Conservation (phyloP, 495 filamentous ascomycete genomes). For the Aspergillus avenaceus region DNA sequence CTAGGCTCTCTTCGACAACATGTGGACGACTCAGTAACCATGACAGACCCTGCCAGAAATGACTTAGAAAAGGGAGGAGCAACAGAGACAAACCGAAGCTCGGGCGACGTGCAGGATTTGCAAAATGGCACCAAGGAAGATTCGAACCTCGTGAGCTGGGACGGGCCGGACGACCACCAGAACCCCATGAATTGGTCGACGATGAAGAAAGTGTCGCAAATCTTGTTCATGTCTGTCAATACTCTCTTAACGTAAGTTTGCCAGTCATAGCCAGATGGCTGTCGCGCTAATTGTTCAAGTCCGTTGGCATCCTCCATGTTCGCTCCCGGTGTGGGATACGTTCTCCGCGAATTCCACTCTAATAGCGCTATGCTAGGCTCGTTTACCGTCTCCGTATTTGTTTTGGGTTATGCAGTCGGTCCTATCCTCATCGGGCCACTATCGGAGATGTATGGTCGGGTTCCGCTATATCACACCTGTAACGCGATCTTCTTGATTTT, state of each 20-base stretch:
- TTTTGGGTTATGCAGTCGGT: conserved; percentile 34
- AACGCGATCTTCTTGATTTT: conserved; percentile 42
- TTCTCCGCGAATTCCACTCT: conserved; percentile 50
- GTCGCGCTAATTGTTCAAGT: conserved; percentile 8
- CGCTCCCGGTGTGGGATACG: conserved; percentile 52
- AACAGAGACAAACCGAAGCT: too few species aligned
- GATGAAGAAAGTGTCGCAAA: conserved; percentile 43
- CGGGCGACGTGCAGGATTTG: background rate
- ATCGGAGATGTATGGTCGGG: conserved; percentile 42
- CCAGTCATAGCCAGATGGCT: background rate
- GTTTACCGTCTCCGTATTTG: conserved; percentile 41
- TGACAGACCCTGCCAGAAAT: too few species aligned
- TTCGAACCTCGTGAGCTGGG: conserved; percentile 41
- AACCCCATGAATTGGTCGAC: conserved; percentile 60
- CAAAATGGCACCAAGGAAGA: background rate
- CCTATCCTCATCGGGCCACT: conserved; percentile 39
- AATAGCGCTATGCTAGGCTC: conserved; percentile 25
- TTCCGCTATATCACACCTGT: conserved; percentile 37
- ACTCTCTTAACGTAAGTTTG: conserved; percentile 56
- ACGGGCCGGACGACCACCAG: conserved; percentile 51
- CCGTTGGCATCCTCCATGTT: conserved; percentile 62
- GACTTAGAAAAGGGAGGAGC: too few species aligned
- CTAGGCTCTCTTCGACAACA: too few species aligned
- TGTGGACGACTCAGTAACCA: too few species aligned
- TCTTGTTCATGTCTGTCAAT: conserved; percentile 42